Evolutionary conservation across 331 rosid genomes (phyloP).

Genomic region (Malus hybrid): DNA sequence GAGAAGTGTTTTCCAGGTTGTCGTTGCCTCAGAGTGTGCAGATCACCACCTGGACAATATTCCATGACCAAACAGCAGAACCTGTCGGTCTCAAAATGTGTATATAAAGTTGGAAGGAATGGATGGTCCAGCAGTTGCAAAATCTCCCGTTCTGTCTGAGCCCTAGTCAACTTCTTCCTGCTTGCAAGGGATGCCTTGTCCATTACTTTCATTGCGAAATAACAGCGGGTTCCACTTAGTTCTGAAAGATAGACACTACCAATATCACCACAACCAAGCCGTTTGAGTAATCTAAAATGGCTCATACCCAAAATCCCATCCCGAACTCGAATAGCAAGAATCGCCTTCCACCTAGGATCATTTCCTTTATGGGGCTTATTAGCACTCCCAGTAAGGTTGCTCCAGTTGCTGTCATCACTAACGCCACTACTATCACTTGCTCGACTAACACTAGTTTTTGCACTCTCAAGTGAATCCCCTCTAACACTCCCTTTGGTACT

Average conservation of each 20-base stretch:
- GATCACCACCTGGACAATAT: conserved; percentile 98
- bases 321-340: conserved; percentile 84
- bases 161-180: conserved; percentile 92
- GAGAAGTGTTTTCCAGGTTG: conserved; percentile 99
- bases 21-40: conserved; percentile 95
- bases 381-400: conserved; percentile 94
- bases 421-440: conserved; percentile 95
- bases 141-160: conserved; percentile 97
- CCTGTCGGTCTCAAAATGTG: conserved; percentile 96
- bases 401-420: conserved; percentile 97
- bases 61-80: conserved; percentile 99
- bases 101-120: conserved; percentile 90
- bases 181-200: conserved; percentile 95
- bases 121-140: conserved; percentile 98
- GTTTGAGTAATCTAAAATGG: conserved; percentile 81
- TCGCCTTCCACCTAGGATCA: conserved; percentile 99
- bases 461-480: conserved; percentile 97
- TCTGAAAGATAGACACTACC: conserved; percentile 99
- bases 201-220: conserved; percentile 98
- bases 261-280: conserved; percentile 99
- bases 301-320: conserved; percentile 97
- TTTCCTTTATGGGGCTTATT: conserved; percentile 99
- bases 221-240: conserved; percentile 88
- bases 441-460: conserved; percentile 85
- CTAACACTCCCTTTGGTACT: conserved; percentile 72